phyloP scores from a whole-genome alignment of 2,329 filamentous ascomycete species.

The Penicillium thymicola region DNA sequence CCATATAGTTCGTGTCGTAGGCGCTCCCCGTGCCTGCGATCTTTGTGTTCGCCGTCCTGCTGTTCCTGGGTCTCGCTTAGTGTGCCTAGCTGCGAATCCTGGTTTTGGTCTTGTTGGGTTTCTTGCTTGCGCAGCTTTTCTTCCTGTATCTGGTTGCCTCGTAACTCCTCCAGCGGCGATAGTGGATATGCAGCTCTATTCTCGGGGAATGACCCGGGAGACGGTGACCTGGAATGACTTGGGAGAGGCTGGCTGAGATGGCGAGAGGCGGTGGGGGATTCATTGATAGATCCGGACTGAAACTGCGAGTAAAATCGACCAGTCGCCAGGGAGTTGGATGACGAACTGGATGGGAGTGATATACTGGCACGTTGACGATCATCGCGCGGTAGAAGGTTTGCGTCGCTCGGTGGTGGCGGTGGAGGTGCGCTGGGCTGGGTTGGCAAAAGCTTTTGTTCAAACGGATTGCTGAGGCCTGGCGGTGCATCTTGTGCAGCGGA shows the following conservation, averaged over 20 bases:
- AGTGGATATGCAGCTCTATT: not conserved
- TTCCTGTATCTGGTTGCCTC: not conserved
- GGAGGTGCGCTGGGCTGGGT: not conserved
- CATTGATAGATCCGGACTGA: not conserved
- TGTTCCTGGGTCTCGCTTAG: not conserved
- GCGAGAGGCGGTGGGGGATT: not conserved
- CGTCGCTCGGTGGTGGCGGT: not conserved
- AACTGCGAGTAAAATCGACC: slow-evolving; percentile 19
- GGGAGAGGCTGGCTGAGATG: slow-evolving; percentile 9
- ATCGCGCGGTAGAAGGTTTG: not conserved
- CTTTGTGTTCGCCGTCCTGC: not conserved
- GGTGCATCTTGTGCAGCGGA: not conserved
- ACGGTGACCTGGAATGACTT: not conserved
- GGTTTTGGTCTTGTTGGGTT: not conserved
- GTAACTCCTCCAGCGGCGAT: not conserved
- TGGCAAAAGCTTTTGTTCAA: not conserved
- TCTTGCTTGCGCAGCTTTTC: not conserved
- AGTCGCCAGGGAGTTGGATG: slow-evolving; percentile 3
- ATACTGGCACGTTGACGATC: slow-evolving; percentile 9
- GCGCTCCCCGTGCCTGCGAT: not conserved
- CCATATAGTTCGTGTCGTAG: not conserved
- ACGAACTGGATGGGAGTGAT: slow-evolving; percentile 2
- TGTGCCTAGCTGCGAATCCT: not conserved
- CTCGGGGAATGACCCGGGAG: slow-evolving; percentile 3
- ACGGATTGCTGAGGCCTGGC: not conserved